Percentiles rank a stretch among this genome's conserved stretches.
phyloP scores from a whole-genome alignment of 2,329 filamentous ascomycete species.

The Diaporthe citriasiana region DNA sequence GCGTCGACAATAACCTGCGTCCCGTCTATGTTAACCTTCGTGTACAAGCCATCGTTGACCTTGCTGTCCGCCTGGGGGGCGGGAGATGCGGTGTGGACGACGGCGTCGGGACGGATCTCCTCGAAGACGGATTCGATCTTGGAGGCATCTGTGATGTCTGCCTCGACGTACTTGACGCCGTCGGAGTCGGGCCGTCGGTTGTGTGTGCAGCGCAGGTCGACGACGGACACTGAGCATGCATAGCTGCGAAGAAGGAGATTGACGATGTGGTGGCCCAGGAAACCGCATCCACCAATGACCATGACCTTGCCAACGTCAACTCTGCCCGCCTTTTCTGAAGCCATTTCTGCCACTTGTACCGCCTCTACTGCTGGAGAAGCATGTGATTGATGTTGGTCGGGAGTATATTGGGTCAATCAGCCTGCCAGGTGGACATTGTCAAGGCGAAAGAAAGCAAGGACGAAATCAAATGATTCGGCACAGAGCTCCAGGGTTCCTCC shows the following conservation, averaged over 20 bases:
- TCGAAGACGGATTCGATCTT: slow-evolving; percentile 75
- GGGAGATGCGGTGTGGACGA: slow-evolving; percentile 92
- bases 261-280: slow-evolving; percentile 87
- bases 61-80: slow-evolving; percentile 66
- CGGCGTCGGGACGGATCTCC: slow-evolving; percentile 80
- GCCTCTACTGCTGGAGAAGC: neutral
- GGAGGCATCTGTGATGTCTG: slow-evolving; percentile 79
- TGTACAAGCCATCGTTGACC: slow-evolving; percentile 74
- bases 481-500: neutral
- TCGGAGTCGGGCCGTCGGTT: slow-evolving; percentile 73
- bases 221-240: slow-evolving; percentile 72
- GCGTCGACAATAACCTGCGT: slow-evolving; percentile 84
- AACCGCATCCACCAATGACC: slow-evolving; percentile 87
- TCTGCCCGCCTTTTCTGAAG: slow-evolving; percentile 51
- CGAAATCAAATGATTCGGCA: neutral
- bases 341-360: slow-evolving; percentile 44
- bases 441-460: neutral
- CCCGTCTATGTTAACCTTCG: slow-evolving; percentile 89
- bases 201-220: slow-evolving; percentile 79
- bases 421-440: slow-evolving; percentile 4
- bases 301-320: slow-evolving; percentile 76
- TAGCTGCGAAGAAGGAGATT: slow-evolving; percentile 77
- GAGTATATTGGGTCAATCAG: slow-evolving; percentile 6
- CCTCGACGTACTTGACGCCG: slow-evolving; percentile 78
- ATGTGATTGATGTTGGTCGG: neutral